Evolutionary conservation across 768 basidiomycete species (phyloP), one percentile per base, ranked within the genome.

Genomic region (Leucosporidium creatinivorum): DNA sequence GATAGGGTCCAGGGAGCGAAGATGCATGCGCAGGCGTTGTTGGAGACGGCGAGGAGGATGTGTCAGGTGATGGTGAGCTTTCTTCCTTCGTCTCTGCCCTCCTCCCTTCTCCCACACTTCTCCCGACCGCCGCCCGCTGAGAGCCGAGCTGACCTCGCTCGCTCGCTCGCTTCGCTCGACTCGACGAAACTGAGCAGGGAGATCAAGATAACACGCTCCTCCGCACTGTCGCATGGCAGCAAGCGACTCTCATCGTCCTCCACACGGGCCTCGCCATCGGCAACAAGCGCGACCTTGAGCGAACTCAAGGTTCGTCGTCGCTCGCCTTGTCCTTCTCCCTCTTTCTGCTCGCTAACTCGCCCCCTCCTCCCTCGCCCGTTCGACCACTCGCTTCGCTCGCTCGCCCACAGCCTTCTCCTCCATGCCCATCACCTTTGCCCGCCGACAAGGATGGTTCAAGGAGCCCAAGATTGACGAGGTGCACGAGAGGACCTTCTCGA

Each of bases 261-360:
- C 62, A 66, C 54, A 61, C 61, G 21, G 70, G 70, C 18, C 68
- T 72, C 61, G 50, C 68, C n/a, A 68, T 64, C 47, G 70, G 70
- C 31, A 65, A 68, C 70, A 72, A 72, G 50, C 63, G 70, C 48
- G 70, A 72, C 49, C 64, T 72, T 28, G 70, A 72, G 48, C 44
- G 67, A 21, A 68, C 64, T 4, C 67, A 72, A 55, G 39, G 39
- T 44, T 13, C 39, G 39, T 44, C 13, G 6, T 57, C 61, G 66
- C 15, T n/a, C 64, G 49, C 30, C 23, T 17, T 28, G 25, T 4
- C 47, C 17, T 12, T n/a, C 39, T 26, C 30, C 61, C 30, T 48
- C 36, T 21, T 48, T 30, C 26, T 5, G 33, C 33, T 47, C 25
- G 23, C 26, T 36, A 7, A 18, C 21, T n/a, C n/a, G 36, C 30